A percentile compares a stretch with the other conserved stretches of the same genome.
Evolutionary conservation across 768 basidiomycete genomes (phyloP).

Genomic region (Daedalea quercina): DNA sequence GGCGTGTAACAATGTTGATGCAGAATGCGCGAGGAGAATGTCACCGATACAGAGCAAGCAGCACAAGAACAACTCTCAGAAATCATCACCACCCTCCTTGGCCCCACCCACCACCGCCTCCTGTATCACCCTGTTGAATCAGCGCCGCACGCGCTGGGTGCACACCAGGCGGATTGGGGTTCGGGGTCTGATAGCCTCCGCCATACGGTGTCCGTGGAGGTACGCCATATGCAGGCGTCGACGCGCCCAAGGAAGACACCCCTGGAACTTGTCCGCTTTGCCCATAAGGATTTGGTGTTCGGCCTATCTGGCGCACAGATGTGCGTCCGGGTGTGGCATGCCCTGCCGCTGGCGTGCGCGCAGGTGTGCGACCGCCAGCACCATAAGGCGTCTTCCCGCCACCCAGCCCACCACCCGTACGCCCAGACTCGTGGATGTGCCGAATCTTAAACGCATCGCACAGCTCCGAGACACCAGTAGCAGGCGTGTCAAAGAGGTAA

Average conservation of each 20-base stretch:
- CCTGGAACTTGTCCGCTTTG: constrained; percentile 19
- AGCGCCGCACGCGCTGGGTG: constrained; percentile 62
- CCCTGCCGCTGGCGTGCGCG: constrained; percentile 49
- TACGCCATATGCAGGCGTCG: constrained; percentile 31
- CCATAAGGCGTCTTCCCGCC: constrained; percentile 80
- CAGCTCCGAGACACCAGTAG: constrained; percentile 85
- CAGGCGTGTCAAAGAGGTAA: constrained; percentile 84
- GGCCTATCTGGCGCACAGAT: constrained; percentile 63
- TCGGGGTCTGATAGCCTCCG: constrained; percentile 25
- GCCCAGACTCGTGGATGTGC: constrained; percentile 76
- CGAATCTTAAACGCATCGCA: constrained; percentile 97
- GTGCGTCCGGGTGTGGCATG: constrained; percentile 69
- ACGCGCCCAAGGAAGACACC: constrained; percentile 25
- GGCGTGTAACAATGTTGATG: not conserved
- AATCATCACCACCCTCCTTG: constrained; percentile 25
- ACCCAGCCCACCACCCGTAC: constrained; percentile 39
- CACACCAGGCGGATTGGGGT: constrained; percentile 45
- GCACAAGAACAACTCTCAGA: not conserved
- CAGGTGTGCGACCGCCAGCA: constrained; percentile 62
- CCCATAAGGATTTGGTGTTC: constrained; percentile 79
- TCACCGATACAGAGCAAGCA: constrained; percentile 5
- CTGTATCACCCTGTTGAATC: constrained; percentile 38
- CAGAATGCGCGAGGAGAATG: not conserved
- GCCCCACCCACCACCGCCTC: constrained; percentile 26
- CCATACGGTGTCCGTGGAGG: constrained; percentile 24